Evolutionary conservation across 2,329 filamentous ascomycete species (phyloP), one percentile per base, ranked within the genome.

Genomic region (Alternaria metachromatica): DNA sequence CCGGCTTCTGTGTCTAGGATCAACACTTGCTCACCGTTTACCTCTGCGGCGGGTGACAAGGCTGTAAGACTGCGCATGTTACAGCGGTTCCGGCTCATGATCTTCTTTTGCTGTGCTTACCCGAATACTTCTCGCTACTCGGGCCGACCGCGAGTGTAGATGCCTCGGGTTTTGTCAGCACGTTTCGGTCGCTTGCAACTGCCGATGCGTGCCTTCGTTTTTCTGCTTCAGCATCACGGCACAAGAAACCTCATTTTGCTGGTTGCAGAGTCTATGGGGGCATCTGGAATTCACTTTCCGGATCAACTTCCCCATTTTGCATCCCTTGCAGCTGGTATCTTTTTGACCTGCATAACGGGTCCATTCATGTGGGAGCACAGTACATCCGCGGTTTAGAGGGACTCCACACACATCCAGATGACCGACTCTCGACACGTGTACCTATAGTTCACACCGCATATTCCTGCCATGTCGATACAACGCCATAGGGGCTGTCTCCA

Each of bases 351-450:
- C 46, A 56, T 56, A 12, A 56, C 30, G 41, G 54, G 23, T 48
- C 54, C 54, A 30, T 56, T 33, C 25, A 56, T 20, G 20, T 41
- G n/a, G 37, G 37, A 41, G 37, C 3, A 41, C 37, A 41, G 5
- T 62, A 48, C 46, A 37, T 53, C 18, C 15, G 59, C 46, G 20
- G 55, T 33, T 46, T 30, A 18, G 28, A 41, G 54, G 28, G 60
- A 13, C 37, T 48, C 53, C 48, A 58, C n/a, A 15, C 25, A 18
- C 54, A 51, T 45, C 45, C 37, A 26, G 37, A 45, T 64, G 66
- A 65, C 63, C 66, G 60, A 70, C 67, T 30, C 64, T 62, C 63
- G 61, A 74, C 71, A 75, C 69, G 69, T 73, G 67, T 73, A 65
- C 54, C 28, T 53, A 28, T 62, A 37, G 58, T 56, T 46, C 48